Percentiles rank a stretch among this genome's conserved stretches.
phyloP scores from a whole-genome alignment of 2,329 filamentous ascomycete genomes.

The Sarocladiaceae sp. region DNA sequence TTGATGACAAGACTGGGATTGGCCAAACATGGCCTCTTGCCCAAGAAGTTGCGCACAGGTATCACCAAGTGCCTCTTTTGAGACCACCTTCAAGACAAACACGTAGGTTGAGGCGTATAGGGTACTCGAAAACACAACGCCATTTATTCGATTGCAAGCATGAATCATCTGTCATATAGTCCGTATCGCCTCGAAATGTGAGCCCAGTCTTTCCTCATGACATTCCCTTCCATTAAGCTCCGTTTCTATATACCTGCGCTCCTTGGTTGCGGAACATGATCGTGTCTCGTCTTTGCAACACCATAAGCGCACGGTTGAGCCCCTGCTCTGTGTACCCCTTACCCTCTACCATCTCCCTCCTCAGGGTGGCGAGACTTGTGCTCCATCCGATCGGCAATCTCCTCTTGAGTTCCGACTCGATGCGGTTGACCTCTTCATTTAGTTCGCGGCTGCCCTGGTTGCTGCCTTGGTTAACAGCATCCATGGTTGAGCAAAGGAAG shows the following conservation, averaged over 20 bases:
- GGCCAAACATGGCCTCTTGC: too few relatives aligned
- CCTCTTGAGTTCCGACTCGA: constrained; percentile 85
- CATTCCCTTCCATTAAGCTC: constrained; percentile 42
- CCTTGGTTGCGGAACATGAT: constrained; percentile 77
- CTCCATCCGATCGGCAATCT: constrained; percentile 93
- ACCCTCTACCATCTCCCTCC: constrained; percentile 86
- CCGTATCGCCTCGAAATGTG: background rate
- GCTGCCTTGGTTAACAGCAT: constrained; percentile 87
- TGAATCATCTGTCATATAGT: background rate
- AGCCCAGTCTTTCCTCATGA: background rate
- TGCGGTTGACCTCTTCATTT: constrained; percentile 80
- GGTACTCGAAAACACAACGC: background rate
- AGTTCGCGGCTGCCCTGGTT: constrained; percentile 81
- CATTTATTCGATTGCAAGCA: background rate
- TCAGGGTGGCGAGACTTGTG: constrained; percentile 80
- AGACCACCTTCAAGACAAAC: background rate
- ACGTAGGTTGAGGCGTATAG: background rate
- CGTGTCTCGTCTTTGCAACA: constrained; percentile 83
- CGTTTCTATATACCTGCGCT: constrained; percentile 69
- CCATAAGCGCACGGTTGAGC: constrained; percentile 77
- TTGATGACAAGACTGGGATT: background rate
- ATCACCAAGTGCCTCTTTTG: too few relatives aligned
- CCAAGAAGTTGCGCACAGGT: too few relatives aligned
- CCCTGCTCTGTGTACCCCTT: constrained; percentile 87
- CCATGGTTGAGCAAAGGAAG: constrained; percentile 96